Evolutionary conservation across 1,284 basidiomycete genomes (phyloP).

Genomic region (Trichosporon sp.): DNA sequence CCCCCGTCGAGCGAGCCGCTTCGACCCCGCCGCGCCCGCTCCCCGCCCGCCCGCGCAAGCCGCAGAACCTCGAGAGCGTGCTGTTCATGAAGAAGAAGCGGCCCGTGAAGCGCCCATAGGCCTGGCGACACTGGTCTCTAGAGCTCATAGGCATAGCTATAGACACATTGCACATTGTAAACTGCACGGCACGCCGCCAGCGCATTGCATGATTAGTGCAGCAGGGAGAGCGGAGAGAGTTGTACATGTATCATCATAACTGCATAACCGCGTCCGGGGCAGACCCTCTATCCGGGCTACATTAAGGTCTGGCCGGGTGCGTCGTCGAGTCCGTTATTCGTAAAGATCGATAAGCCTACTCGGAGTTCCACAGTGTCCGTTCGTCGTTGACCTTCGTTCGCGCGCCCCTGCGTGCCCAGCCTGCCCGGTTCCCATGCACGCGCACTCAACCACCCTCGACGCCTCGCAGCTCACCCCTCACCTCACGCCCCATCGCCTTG

Average conservation of each 20-base stretch:
- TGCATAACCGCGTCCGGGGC: no score
- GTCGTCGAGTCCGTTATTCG: neutral
- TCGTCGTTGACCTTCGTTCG: neutral
- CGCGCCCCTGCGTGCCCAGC: no score
- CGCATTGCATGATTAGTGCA: neutral
- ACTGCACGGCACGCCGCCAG: no score
- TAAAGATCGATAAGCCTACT: no score
- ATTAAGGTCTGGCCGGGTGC: neutral
- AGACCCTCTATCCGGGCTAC: neutral
- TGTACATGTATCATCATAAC: neutral
- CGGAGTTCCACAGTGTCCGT: neutral
- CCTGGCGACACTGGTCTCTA: no score
- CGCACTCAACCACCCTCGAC: neutral
- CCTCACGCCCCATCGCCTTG: neutral
- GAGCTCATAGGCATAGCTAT: no score
- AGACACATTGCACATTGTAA: no score
- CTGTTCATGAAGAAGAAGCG: constrained; percentile 29
- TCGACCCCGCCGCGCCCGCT: neutral
- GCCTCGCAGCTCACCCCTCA: neutral
- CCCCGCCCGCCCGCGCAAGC: neutral
- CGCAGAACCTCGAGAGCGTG: constrained; percentile 20
- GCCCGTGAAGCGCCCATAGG: constrained; percentile 5
- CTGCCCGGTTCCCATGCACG: no score
- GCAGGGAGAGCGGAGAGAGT: neutral
- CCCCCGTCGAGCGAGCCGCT: neutral